These are phyloP conservation scores for Talaromyces pinophilus DNA, from an alignment of 2,329 filamentous ascomycete genomes.

Conservation along the genomic window DNA sequence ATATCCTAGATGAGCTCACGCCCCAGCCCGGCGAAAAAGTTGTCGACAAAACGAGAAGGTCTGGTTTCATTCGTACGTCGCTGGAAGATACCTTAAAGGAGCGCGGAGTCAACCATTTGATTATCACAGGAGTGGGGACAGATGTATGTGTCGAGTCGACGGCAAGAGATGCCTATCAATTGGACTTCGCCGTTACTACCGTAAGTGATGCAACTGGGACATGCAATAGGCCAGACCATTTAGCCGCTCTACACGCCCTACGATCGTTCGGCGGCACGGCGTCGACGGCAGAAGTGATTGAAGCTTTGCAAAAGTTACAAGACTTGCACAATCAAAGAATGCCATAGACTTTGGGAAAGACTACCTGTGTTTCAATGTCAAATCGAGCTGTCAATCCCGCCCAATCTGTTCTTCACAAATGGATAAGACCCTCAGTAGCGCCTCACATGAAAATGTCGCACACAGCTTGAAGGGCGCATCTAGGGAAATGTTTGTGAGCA, in stretches of 20 bases:
- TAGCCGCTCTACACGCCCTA: slow-evolving; percentile 20
- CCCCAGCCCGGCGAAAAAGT: slow-evolving; percentile 56
- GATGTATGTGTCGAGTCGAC: slow-evolving; percentile 36
- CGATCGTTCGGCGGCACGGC: slow-evolving; percentile 12
- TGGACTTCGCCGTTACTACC: slow-evolving; percentile 19
- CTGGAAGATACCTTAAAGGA: slow-evolving; percentile 57
- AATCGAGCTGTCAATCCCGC: slow-evolving; percentile 12
- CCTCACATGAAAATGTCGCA: too few relatives aligned
- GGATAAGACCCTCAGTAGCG: too few relatives aligned
- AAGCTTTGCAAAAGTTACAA: slow-evolving; percentile 20
- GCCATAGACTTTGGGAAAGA: slow-evolving; percentile 10
- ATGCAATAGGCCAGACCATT: slow-evolving; percentile 16
- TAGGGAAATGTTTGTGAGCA: too few relatives aligned
- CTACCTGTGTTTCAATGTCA: too few relatives aligned
- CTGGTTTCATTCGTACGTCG: slow-evolving; percentile 60
- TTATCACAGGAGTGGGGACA: slow-evolving; percentile 59
- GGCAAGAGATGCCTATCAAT: slow-evolving; percentile 19
- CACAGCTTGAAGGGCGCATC: too few relatives aligned
- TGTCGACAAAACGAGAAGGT: slow-evolving; percentile 61
- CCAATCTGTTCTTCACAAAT: slow-evolving; percentile 1
- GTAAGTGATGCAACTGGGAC: slow-evolving; percentile 19
- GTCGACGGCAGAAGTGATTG: slow-evolving; percentile 19
- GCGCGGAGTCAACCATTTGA: slow-evolving; percentile 58
- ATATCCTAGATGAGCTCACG: slow-evolving; percentile 56
- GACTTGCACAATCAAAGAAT: slow-evolving; percentile 13